A percentile compares a stretch with the other conserved stretches of the same genome.
Evolutionary conservation across 441 rosid species (phyloP).

Genomic region (Isatis lusitanica): DNA sequence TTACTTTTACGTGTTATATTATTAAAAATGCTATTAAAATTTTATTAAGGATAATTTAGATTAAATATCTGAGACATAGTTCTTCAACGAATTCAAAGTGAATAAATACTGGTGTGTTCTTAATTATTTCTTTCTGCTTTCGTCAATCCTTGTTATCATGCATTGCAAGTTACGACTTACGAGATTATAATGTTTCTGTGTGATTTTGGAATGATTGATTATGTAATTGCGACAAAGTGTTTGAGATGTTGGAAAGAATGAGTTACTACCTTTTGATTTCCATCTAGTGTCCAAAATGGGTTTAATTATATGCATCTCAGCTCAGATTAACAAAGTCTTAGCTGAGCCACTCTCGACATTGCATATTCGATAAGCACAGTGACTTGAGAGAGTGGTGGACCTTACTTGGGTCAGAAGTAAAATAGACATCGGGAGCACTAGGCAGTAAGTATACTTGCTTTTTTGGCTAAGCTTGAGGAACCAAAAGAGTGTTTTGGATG

Average conservation of each 20-base stretch:
- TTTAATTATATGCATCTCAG: slow-evolving; percentile 52
- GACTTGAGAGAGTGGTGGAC: slow-evolving; percentile 33
- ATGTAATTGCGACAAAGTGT: slow-evolving; percentile 45
- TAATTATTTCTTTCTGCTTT: too few species aligned
- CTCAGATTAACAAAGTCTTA: slow-evolving; percentile 59
- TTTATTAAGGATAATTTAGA: too few species aligned
- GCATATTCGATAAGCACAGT: slow-evolving; percentile 58
- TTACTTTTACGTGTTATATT: too few species aligned
- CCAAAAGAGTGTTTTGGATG: slow-evolving; percentile 55
- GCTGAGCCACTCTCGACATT: slow-evolving; percentile 75
- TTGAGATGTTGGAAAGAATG: slow-evolving; percentile 58
- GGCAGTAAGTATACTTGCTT: slow-evolving; percentile 83
- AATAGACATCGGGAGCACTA: slow-evolving; percentile 44
- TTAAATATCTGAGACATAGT: too few species aligned
- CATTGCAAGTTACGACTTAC: too few species aligned
- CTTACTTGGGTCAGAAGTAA: slow-evolving; percentile 40
- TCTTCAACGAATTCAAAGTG: too few species aligned
- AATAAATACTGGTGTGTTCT: too few species aligned
- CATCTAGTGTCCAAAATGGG: slow-evolving; percentile 50
- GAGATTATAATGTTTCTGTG: too few species aligned
- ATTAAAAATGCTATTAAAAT: too few species aligned
- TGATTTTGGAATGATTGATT: too few species aligned
- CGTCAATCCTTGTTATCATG: too few species aligned
- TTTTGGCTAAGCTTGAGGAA: slow-evolving; percentile 78
- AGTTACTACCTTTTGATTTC: slow-evolving; percentile 73